Evolutionary conservation across 2,329 filamentous ascomycete genomes (phyloP), one percentile per base, ranked within the genome.

Genomic region (Endothia cerciana): DNA sequence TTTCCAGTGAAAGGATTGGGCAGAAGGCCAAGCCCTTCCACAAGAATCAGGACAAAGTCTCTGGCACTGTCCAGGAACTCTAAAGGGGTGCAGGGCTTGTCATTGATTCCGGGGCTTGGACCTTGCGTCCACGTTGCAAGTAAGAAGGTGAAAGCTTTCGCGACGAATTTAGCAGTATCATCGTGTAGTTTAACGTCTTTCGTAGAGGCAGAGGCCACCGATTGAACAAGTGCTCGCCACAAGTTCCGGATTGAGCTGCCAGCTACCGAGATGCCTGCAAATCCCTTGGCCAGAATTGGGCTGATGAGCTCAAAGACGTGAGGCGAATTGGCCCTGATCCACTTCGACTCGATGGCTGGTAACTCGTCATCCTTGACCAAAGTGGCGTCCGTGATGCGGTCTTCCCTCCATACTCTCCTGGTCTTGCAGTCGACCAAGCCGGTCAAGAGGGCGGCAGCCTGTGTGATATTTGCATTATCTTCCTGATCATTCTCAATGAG

Each of bases 111-210:
- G 11, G 55, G 13, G 19, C 19, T n/a, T 22, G 60, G 65, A 22
- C 86, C 87, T 15, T 73, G 75, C 22, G 81, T 81, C 92, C 93
- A 97, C 2, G 94, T 76, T 33, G 84, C 86, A 59, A 87, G 85
- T 7, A 97, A 79, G 28, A 93, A 77, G 51, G 87, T 87, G 60
- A 94, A 83, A 28, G 93, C 83, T 51, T 87, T 83, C 28, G 91
- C 89, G 68, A 97, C 84, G 66, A 94, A 94, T 68, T 88, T 86
- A 73, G 92, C 91, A 1, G 93, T 92, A 68, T 98, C 94, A 15
- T 86, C 85, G 0, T 93, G 93, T 7, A 94, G 89, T 72, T 94
- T 97, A 71, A 99, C 90, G 77, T 99, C 95, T 77, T 97, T 97
- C 51, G 84, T 85, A 30, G 89, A 89, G 47, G 91, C 91, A 59